Evolutionary conservation across 352 stramenopile species (phyloP), one percentile per base, ranked within the genome.

Genomic region (Elongisporangium undulatum): DNA sequence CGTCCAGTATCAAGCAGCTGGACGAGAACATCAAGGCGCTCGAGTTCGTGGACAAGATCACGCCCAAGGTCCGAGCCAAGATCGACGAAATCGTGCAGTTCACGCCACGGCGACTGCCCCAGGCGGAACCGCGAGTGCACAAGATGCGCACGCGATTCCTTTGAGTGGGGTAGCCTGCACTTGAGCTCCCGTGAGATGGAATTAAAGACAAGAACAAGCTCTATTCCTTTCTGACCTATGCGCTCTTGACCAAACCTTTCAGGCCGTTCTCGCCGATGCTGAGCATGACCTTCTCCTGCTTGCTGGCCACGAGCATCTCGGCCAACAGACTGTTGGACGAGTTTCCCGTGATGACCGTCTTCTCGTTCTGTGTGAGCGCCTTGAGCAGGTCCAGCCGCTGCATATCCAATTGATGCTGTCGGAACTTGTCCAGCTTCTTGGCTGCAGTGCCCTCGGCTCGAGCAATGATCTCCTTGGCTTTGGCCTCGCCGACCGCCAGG

Each of bases 1-100:
- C 77, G 12, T 86, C 72, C 52, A 80, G 72, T 19, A 61, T 77
- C 19, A 52, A 70, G 39, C 80, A 90, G 50, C 67, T 90, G 2
- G 71, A 91, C 38, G 75, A 90, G 48, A 91, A 91, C 62, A 22
- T 91, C 38, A 71, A 79, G 48, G 70, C 76, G 21, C 55, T 87
- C 38, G 49, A 63, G 26, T 78, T 89, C 41, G 52, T 72, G 10
- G 63, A 74, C 58, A 87, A 88, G 68, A 72, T 91, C 61, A 89
- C 77, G 2, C 72, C 74, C 3, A 67, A 88, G 59, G 67, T 87
- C 60, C 77, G 83, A 51, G 69, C 51, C 4, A 74, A 82, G 58
- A 87, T 91, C 53, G 82, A 90, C 56, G 69, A 68, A 57, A 83
- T 89, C 48, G 71, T 80, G 19, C 58, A 79, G 21, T 79, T 75